Percentiles rank a stretch among this genome's conserved stretches.
phyloP scores from a whole-genome alignment of 495 filamentous ascomycete species.

The Chaetomium tenue region DNA sequence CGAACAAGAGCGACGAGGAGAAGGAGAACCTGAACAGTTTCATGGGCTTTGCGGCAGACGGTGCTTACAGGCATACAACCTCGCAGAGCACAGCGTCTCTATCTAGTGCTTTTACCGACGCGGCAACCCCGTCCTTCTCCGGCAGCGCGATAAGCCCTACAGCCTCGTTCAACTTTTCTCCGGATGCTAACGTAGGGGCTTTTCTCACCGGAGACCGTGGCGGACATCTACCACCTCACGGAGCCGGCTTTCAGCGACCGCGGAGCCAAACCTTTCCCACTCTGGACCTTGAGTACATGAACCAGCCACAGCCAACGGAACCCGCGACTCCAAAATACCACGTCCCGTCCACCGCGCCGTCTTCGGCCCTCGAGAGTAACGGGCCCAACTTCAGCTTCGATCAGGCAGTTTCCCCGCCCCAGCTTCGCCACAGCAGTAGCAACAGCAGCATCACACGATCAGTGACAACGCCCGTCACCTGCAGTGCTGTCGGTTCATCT shows the following conservation, averaged over 20 bases:
- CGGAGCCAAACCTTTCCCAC: constrained; percentile 91
- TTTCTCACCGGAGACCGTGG: constrained; percentile 67
- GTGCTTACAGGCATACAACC: constrained; percentile 54
- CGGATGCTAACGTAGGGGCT: constrained; percentile 67
- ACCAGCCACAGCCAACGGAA: constrained; percentile 60
- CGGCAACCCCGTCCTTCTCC: constrained; percentile 65
- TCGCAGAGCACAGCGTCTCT: constrained; percentile 57
- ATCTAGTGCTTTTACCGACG: constrained; percentile 58
- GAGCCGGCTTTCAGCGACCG: constrained; percentile 63
- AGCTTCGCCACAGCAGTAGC: constrained; percentile 55
- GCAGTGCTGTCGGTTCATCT: constrained; percentile 45
- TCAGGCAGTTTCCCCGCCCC: constrained; percentile 51
- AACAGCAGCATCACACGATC: constrained; percentile 50
- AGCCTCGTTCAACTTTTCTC: constrained; percentile 76
- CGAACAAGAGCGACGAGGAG: constrained; percentile 66
- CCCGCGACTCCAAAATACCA: constrained; percentile 64
- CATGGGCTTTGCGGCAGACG: constrained; percentile 52
- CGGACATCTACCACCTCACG: constrained; percentile 53
- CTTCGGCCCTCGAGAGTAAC: constrained; percentile 65
- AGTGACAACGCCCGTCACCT: constrained; percentile 42
- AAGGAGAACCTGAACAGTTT: constrained; percentile 45
- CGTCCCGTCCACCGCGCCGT: constrained; percentile 53
- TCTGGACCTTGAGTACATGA: constrained; percentile 69
- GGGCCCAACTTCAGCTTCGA: constrained; percentile 57
- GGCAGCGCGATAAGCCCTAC: constrained; percentile 77